Evolutionary conservation across 257 asterid genomes (phyloP), one percentile per base, ranked within the genome.

Genomic region (Paulownia fortunei): DNA sequence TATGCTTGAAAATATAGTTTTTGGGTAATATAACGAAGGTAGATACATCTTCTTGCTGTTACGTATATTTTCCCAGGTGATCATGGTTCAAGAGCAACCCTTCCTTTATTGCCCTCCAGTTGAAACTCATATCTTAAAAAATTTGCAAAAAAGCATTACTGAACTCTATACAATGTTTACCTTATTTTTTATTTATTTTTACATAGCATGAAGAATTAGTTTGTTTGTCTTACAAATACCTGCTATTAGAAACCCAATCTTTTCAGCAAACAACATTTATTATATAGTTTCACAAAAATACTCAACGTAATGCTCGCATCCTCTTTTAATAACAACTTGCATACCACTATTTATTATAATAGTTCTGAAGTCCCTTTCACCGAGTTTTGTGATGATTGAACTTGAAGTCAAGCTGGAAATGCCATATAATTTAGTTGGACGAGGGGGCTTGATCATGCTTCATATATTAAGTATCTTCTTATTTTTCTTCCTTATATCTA

Each of bases 251-350:
- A 30, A 30, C 36, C 4, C 32, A 23, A 2, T 23, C 16, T 58
- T 21, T 58, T 21, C 68, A 61, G 42, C 42, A 32, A 26, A 16
- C 42, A 6, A 37, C n/a, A 7, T 15, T 12, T 56, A 13, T 26
- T 12, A 37, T 39, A 58, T 41, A 42, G 36, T 65, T 64, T 37
- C n/a, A 42, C 32, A 37, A n/a, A 66, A 37, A 8, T 58, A 44
- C 52, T 32, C 65, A 37, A 37, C 4, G 2, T 55, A 34, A 36
- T 32, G 3, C 65, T 42, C 23, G 30, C 54, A 36, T 36, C 59
- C 78, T 55, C 37, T 54, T 76, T 23, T 18, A 56, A 59, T 18
- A 63, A 69, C 49, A 49, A 61, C 69, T 72, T 15, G 24, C 8
- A 4, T 44, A 26, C 72, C 54, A 34, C 24, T 61, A 65, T 30